Percentiles rank a stretch among this genome's conserved stretches.
Evolutionary conservation across 2,329 filamentous ascomycete species (phyloP).

Genomic region (Parasarocladium wereldwijsianum): DNA sequence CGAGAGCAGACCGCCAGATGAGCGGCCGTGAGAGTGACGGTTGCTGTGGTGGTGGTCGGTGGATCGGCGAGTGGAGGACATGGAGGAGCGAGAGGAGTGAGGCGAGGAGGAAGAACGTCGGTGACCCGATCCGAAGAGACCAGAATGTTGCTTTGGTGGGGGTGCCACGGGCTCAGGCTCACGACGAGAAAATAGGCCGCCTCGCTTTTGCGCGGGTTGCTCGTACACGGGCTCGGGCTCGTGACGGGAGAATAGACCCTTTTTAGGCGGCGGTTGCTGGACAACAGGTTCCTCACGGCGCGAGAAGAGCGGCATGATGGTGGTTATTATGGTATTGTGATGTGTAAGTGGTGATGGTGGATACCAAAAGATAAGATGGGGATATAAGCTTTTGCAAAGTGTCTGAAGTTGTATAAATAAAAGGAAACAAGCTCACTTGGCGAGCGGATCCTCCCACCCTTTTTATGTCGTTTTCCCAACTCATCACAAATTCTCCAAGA

Average conservation of each 20-base stretch:
- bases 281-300: slow-evolving; percentile 5
- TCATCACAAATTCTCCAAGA: too few relatives aligned
- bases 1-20: slow-evolving; percentile 20
- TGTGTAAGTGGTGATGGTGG: neutral
- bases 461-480: neutral
- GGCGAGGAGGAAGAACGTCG: slow-evolving; percentile 2
- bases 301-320: slow-evolving; percentile 9
- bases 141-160: neutral
- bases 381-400: neutral
- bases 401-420: neutral
- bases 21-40: slow-evolving; percentile 3
- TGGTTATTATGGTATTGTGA: neutral
- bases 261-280: slow-evolving; percentile 8
- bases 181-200: slow-evolving; percentile 21
- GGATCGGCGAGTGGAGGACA: slow-evolving; percentile 2
- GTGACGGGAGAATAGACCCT: slow-evolving; percentile 18
- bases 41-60: slow-evolving; percentile 10
- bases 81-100: slow-evolving; percentile 3
- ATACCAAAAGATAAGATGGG: neutral
- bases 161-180: slow-evolving; percentile 13
- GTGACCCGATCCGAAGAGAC: neutral
- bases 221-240: slow-evolving; percentile 17
- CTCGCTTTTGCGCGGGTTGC: slow-evolving; percentile 16
- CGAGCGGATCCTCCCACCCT: neutral
- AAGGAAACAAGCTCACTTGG: neutral